Evolutionary conservation across 1,284 basidiomycete genomes (phyloP).

Genomic region (Malassezia vespertilionis): DNA sequence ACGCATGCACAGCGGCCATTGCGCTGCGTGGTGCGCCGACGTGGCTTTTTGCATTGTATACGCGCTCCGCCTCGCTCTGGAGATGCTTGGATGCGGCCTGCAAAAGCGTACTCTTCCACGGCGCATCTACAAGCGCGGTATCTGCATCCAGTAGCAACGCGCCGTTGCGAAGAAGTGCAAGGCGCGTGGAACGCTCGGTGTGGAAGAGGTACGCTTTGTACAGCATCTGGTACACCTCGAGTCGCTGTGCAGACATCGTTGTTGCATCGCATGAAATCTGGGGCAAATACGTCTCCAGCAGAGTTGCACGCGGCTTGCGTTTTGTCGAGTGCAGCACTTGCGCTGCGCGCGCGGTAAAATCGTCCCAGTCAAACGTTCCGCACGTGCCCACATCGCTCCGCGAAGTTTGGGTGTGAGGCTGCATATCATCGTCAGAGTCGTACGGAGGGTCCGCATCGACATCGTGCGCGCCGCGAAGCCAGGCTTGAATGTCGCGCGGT

Average conservation of each 20-base stretch:
- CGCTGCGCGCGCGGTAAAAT: slow-evolving; percentile 23
- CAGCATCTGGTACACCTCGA: slow-evolving; percentile 64
- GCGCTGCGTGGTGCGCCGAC: slow-evolving; percentile 48
- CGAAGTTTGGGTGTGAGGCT: slow-evolving; percentile 14
- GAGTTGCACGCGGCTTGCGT: slow-evolving; percentile 18
- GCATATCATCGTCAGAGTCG: slow-evolving; percentile 39
- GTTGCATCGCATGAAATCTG: slow-evolving; percentile 22
- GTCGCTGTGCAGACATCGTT: slow-evolving; percentile 56
- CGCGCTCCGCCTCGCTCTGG: slow-evolving; percentile 55
- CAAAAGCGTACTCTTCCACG: slow-evolving; percentile 51
- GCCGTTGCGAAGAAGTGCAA: slow-evolving; percentile 60
- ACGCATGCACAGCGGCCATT: slow-evolving; percentile 62
- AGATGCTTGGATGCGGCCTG: slow-evolving; percentile 65
- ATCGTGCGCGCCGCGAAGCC: slow-evolving; percentile 11
- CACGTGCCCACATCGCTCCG: slow-evolving; percentile 8
- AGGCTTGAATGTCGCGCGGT: slow-evolving; percentile 14
- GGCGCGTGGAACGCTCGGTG: slow-evolving; percentile 60
- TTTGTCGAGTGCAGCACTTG: slow-evolving; percentile 18
- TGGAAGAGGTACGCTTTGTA: slow-evolving; percentile 67
- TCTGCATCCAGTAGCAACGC: slow-evolving; percentile 57
- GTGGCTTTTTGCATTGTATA: slow-evolving; percentile 24
- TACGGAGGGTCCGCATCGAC: slow-evolving; percentile 22
- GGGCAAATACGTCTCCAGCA: slow-evolving; percentile 21
- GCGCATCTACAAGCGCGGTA: slow-evolving; percentile 46
- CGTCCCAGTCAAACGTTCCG: slow-evolving; percentile 25